Conservation (phyloP, 78 protist genomes). For the Dictyostelium firmibasis region DNA sequence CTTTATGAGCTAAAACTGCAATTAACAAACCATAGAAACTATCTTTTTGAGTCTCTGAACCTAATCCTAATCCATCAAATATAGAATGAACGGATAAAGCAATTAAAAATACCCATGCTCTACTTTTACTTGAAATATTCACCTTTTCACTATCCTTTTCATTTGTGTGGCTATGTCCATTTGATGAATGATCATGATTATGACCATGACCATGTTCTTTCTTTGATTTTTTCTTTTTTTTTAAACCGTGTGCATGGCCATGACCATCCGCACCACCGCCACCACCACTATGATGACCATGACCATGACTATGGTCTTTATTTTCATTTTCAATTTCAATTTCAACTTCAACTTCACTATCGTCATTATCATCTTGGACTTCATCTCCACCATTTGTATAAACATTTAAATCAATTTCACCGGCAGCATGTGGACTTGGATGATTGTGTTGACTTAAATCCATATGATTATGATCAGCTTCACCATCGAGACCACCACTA, state of each 20-base stretch:
- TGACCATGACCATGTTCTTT: slow-evolving; percentile 3
- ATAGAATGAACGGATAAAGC: slow-evolving; percentile 53
- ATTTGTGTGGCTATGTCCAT: background rate
- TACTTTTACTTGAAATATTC: background rate
- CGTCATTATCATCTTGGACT: background rate
- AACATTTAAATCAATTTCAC: background rate
- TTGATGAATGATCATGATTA: background rate
- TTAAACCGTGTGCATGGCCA: background rate
- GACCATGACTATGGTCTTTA: background rate
- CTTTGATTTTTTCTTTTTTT: slow-evolving; percentile 3
- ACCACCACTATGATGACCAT: background rate
- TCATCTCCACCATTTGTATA: background rate
- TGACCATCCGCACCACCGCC: background rate
- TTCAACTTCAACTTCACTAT: background rate
- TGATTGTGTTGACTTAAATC: slow-evolving; percentile 24
- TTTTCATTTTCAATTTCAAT: background rate
- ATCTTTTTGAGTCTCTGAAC: slow-evolving; percentile 24
- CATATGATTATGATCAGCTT: slow-evolving; percentile 59
- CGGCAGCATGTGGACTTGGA: background rate
- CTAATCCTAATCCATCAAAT: slow-evolving; percentile 62
- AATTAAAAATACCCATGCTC: slow-evolving; percentile 31
- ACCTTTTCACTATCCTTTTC: background rate
- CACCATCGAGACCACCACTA: slow-evolving; percentile 32
- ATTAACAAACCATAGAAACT: slow-evolving; percentile 59
- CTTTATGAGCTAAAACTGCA: slow-evolving; percentile 63